Evolutionary conservation across 2,329 filamentous ascomycete species (phyloP).

Genomic region (Pseudocercospora cruenta): DNA sequence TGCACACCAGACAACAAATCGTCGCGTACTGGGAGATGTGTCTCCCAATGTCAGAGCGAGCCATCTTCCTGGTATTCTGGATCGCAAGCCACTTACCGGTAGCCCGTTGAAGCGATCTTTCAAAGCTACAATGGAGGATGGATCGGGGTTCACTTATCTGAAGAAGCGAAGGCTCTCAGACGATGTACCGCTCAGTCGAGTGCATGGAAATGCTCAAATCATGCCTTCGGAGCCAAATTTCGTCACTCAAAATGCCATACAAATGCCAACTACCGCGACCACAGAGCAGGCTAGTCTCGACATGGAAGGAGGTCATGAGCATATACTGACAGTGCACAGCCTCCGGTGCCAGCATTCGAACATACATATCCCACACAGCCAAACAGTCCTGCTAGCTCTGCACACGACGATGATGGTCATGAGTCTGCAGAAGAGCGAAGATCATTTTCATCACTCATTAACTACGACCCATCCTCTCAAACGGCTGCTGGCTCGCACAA

Average conservation of each 20-base stretch:
- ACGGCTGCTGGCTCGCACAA: conserved; percentile 21
- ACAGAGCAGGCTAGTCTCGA: conserved; percentile 7
- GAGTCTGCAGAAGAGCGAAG: conserved; percentile 39
- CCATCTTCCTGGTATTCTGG: conserved; percentile 12
- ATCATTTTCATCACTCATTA: conserved; percentile 53
- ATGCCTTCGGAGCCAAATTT: neutral
- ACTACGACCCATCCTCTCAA: conserved; percentile 52
- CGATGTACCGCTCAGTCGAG: conserved; percentile 15
- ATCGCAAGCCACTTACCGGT: conserved; percentile 30
- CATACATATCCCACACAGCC: conserved; percentile 32
- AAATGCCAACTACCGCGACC: neutral
- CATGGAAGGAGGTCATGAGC: neutral
- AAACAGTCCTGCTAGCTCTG: conserved; percentile 31
- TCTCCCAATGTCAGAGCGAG: conserved; percentile 37
- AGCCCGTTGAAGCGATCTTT: conserved; percentile 41
- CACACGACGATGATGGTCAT: conserved; percentile 31
- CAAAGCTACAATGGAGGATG: conserved; percentile 36
- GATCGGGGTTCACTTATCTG: conserved; percentile 40
- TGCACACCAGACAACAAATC: conserved; percentile 16
- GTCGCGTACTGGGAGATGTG: conserved; percentile 36
- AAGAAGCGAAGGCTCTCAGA: conserved; percentile 35
- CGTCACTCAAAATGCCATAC: neutral
- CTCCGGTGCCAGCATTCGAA: conserved; percentile 20
- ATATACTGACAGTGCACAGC: neutral
- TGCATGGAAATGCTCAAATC: neutral